phyloP scores from a whole-genome alignment of 129 eudicot genomes.

The Heracleum sosnowskyi region DNA sequence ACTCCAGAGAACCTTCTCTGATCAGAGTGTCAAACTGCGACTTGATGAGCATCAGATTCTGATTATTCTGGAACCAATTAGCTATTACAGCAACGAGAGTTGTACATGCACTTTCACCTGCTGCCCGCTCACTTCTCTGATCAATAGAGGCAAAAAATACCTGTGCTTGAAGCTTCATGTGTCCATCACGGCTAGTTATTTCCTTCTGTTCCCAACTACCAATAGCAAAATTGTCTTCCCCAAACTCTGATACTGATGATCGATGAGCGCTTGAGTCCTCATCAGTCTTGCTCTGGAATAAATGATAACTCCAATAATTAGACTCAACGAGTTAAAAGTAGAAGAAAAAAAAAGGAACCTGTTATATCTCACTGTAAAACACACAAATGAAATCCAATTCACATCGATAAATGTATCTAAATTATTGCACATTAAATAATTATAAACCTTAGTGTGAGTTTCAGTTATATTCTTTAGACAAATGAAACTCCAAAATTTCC shows the following conservation, averaged over 20 bases:
- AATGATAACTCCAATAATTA: not conserved
- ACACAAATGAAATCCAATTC: not conserved
- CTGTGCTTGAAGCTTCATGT: slow-evolving; percentile 36
- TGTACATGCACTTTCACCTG: slow-evolving; percentile 64
- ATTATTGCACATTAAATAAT: not conserved
- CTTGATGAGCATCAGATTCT: slow-evolving; percentile 44
- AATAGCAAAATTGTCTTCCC: slow-evolving; percentile 44
- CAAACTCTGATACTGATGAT: slow-evolving; percentile 42
- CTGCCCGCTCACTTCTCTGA: slow-evolving; percentile 48
- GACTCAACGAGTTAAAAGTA: not conserved
- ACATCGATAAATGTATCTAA: not conserved
- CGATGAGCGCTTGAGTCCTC: slow-evolving; percentile 33
- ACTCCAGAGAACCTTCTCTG: slow-evolving; percentile 38
- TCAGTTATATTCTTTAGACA: not conserved
- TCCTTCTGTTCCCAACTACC: slow-evolving; percentile 52
- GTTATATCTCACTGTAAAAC: not conserved
- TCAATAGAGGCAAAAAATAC: slow-evolving; percentile 63
- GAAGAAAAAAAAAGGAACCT: not conserved
- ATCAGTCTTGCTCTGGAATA: slow-evolving; percentile 18
- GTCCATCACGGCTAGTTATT: slow-evolving; percentile 46
- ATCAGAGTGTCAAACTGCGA: slow-evolving; percentile 18
- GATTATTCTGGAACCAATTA: slow-evolving; percentile 40
- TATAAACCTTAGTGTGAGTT: not conserved
- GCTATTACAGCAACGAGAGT: slow-evolving; percentile 51
- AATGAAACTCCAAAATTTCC: not conserved